Base-by-base conservation (phyloP, 805 yeast genomes). In the Candida qinlingensis region DNA sequence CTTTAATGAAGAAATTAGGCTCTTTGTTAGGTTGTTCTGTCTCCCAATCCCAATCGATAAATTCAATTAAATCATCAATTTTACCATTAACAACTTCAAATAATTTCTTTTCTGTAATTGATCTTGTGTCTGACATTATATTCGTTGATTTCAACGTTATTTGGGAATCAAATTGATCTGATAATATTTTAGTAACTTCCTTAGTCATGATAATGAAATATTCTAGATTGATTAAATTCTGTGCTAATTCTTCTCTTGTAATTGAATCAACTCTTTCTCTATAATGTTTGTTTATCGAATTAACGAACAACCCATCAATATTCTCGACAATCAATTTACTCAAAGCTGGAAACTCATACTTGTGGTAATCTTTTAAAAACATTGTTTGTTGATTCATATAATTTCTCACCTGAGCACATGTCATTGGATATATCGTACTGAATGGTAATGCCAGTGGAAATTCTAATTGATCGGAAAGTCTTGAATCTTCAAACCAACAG, bases 181-280 rank as follows among this genome's bases (percentile, higher is more conserved):
- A 68, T 50, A 53, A 62, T 49, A 50, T 63, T 56, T 50, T 74
- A 61, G 63, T 65, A 43, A 92, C 73, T 62, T 85, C 90, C 45
- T 73, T 72, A 8, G 91, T 77, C 48, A 96, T 88, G 56, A 75
- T 80, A 39, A 87, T 75, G 64, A 91, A 92, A 63, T 87, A 88
- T 62, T 92, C 97, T 58, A 92, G 70, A 63, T 94, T 90, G 49
- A 94, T 85, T 55, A 87, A 74, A 55, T 88, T 87, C 69, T 94
- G 98, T 0, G 96, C 85, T 29, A 89, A 77, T 55, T 89, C 91
- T 65, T 92, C 98, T 61, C 96, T 87, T 53, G 90, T 86, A 10
- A 84, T 79, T 2, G 90, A 76, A 55, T 80, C 76, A 43, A 85
- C 75, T 51, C 81, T 80, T 11, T 75, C 73, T 48, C 78, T 74